Evolutionary conservation across 768 basidiomycete species (phyloP), one percentile per base, ranked within the genome.

Genomic region (Phaffia australis): DNA sequence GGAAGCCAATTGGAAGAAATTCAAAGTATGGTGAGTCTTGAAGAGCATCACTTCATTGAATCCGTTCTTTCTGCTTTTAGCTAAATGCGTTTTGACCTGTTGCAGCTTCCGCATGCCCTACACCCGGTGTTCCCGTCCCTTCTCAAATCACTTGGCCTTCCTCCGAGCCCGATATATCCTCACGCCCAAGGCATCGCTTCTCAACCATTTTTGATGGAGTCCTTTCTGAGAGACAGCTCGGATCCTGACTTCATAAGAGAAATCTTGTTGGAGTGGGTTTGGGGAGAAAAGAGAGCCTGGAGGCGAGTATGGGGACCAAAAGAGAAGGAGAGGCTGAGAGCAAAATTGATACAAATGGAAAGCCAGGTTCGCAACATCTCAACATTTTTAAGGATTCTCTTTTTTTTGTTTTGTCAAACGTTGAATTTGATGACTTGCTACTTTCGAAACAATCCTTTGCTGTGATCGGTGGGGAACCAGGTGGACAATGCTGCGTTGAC

Each of bases 1-100:
- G 59, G 59, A 15, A 54, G 60, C 15, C 58, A 66, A 54, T 23
- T 66, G 9, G 50, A 66, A 16, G 65, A 66, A 46, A 61, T 66
- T 25, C 18, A 46, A 47, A 58, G 51, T 1, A 58, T 60, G 59
- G 65, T 58, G 16, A 57, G 64, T 59, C 42, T 27, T 14, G 35
- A 42, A 11, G 11, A 42, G 35, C 35, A 5, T n/a, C n/a, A n/a
- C 35, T 55, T 55, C 11, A 23, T 30, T 25, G 18, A 32, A n/a
- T 7, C 8, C 25, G 16, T 32, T 21, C 56, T 8, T 25, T 56
- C 6, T 30, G 21, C 25, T 29, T n/a, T 21, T 6, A n/a, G 25
- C 32, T 32, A 14, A 29, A 7, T 11, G 4, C 15, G 8, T 18
- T 21, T 15, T 21, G 2, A 21, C 19, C 19, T 42, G 27, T 42